These are phyloP conservation scores for Lithospermum erythrorhizon DNA, from an alignment of 257 asterid genomes.

Conservation along the genomic window DNA sequence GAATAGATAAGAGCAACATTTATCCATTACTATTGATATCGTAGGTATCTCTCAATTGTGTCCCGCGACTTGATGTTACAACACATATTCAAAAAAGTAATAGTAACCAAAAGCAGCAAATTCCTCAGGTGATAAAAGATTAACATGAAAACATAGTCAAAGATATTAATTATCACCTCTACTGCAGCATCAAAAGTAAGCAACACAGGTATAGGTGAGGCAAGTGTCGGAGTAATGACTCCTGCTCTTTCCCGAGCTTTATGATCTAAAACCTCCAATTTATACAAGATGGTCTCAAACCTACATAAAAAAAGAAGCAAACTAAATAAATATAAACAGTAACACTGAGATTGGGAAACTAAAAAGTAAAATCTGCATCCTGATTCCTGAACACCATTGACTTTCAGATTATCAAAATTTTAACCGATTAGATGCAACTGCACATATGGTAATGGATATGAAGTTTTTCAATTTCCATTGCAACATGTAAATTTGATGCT, in stretches of 20 bases:
- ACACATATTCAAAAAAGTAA: too few species aligned
- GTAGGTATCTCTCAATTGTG: too few species aligned
- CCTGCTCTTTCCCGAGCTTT: slow-evolving; percentile 99
- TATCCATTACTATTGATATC: too few species aligned
- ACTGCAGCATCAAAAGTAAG: slow-evolving; percentile 90
- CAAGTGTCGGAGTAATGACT: slow-evolving; percentile 66
- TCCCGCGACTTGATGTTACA: too few species aligned
- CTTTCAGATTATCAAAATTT: too few species aligned
- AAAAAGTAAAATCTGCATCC: not conserved
- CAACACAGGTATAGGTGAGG: slow-evolving; percentile 78
- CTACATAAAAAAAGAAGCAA: slow-evolving; percentile 34
- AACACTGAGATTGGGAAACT: slow-evolving; percentile 1
- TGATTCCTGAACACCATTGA: not conserved
- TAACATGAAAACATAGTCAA: not conserved
- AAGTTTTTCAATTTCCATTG: too few species aligned
- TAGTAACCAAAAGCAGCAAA: slow-evolving; percentile 4
- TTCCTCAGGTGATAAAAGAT: not conserved
- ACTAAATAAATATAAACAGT: slow-evolving; percentile 7
- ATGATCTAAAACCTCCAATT: slow-evolving; percentile 87
- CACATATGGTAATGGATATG: too few species aligned
- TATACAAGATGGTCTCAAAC: slow-evolving; percentile 68
- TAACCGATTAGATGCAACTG: too few species aligned
- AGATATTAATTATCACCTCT: slow-evolving; percentile 51
- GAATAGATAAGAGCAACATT: too few species aligned
- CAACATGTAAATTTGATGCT: too few species aligned